phyloP scores from a whole-genome alignment of 2,329 filamentous ascomycete genomes.

The Ophiocordyceps australis region DNA sequence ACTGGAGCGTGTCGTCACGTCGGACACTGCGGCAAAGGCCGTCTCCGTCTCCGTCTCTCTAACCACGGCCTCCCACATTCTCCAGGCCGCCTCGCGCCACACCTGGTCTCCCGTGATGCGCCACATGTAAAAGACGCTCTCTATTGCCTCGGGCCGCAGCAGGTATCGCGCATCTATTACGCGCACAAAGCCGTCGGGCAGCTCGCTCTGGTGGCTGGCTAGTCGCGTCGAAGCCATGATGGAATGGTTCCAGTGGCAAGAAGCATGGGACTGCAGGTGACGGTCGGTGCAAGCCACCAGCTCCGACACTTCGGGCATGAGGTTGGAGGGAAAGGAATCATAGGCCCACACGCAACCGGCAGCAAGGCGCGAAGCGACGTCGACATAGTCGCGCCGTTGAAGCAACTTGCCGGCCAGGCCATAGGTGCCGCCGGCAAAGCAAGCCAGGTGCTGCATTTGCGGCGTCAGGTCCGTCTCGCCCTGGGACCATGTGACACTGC shows the following conservation, averaged over 20 bases:
- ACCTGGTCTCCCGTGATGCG: slow-evolving; percentile 25
- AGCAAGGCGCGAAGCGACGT: slow-evolving; percentile 26
- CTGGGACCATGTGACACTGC: slow-evolving; percentile 13
- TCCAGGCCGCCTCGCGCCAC: slow-evolving; percentile 26
- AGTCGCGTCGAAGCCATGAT: slow-evolving; percentile 11
- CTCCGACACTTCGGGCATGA: slow-evolving; percentile 33
- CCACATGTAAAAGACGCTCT: slow-evolving; percentile 34
- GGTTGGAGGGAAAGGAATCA: slow-evolving; percentile 24
- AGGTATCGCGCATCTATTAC: slow-evolving; percentile 29
- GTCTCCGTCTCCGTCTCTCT: slow-evolving; percentile 21
- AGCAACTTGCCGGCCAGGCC: slow-evolving; percentile 48
- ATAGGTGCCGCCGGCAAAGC: slow-evolving; percentile 55
- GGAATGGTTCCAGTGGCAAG: slow-evolving; percentile 15
- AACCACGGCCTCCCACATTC: slow-evolving; percentile 25
- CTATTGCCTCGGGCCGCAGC: slow-evolving; percentile 32
- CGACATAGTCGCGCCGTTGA: slow-evolving; percentile 23
- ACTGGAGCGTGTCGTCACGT: slow-evolving; percentile 13
- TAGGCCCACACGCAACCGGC: slow-evolving; percentile 38
- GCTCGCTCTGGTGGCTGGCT: no score
- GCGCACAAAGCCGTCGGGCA: slow-evolving; percentile 41
- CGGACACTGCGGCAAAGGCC: slow-evolving; percentile 22
- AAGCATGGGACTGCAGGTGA: slow-evolving; percentile 11
- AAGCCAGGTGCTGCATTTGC: slow-evolving; percentile 41
- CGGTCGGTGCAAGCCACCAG: slow-evolving; percentile 16
- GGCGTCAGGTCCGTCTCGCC: slow-evolving; percentile 10